phyloP scores from a whole-genome alignment of 2,329 filamentous ascomycete genomes.

The Fusarium sp. region DNA sequence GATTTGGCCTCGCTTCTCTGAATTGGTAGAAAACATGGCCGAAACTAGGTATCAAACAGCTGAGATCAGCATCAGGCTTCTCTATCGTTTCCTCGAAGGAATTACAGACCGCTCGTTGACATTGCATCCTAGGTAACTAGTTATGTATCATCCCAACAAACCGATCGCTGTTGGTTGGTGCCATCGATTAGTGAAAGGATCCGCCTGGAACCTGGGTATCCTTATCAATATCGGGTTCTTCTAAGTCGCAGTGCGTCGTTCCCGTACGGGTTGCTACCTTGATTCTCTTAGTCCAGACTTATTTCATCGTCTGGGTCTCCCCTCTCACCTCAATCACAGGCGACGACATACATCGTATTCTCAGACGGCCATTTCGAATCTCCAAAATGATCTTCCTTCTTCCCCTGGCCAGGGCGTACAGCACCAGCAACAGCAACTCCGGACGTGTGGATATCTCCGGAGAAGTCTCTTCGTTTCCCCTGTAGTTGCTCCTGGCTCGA shows the following conservation, averaged over 20 bases:
- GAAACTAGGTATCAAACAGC: not conserved
- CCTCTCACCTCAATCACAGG: slow-evolving; percentile 19
- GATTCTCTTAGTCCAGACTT: slow-evolving; percentile 19
- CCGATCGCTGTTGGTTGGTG: slow-evolving; percentile 14
- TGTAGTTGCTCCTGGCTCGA: not conserved
- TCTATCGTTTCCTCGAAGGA: not conserved
- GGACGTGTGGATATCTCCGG: slow-evolving; percentile 10
- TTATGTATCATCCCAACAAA: slow-evolving; percentile 26
- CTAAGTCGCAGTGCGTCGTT: slow-evolving; percentile 26
- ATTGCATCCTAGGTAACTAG: not conserved
- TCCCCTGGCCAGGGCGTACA: slow-evolving; percentile 20
- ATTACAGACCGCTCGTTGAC: slow-evolving; percentile 18
- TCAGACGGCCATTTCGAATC: slow-evolving; percentile 25
- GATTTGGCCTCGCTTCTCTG: not conserved
- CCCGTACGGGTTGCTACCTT: slow-evolving; percentile 35
- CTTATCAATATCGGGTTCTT: slow-evolving; percentile 21
- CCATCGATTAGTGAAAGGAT: slow-evolving; percentile 7
- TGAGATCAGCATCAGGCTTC: slow-evolving; percentile 8
- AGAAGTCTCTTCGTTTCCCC: slow-evolving; percentile 3
- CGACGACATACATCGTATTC: slow-evolving; percentile 13
- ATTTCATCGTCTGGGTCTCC: slow-evolving; percentile 29
- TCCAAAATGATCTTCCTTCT: slow-evolving; percentile 36
- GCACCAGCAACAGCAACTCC: not conserved
- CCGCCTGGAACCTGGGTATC: slow-evolving; percentile 5
- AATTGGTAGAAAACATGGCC: not conserved